A percentile compares a stretch with the other conserved stretches of the same genome.
Conservation (phyloP, 2,329 filamentous ascomycete genomes). For the Aspergillus spinulosporus region DNA sequence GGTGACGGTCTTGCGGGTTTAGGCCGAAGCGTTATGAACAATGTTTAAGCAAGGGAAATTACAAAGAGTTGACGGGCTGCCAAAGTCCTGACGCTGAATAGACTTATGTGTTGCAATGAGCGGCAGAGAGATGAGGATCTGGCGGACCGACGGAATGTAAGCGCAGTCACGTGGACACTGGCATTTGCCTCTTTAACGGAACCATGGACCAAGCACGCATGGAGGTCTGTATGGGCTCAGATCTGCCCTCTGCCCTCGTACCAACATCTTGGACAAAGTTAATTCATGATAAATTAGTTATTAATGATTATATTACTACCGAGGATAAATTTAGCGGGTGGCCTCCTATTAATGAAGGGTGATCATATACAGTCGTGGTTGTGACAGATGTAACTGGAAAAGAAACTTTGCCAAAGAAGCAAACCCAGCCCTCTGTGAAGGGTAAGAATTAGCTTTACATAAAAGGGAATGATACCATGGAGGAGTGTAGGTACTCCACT, state of each 20-base stretch:
- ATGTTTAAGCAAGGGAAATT: not conserved
- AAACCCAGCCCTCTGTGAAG: not conserved
- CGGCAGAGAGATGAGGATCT: not conserved
- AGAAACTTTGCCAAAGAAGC: not conserved
- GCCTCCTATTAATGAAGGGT: slow-evolving; percentile 22
- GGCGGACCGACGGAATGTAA: slow-evolving; percentile 6
- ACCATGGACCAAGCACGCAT: not conserved
- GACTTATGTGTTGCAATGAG: not conserved
- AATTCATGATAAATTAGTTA: no score
- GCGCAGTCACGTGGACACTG: slow-evolving; percentile 19
- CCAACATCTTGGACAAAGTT: no score
- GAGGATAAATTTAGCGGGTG: not conserved
- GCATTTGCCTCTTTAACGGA: slow-evolving; percentile 16
- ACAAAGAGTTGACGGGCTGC: not conserved
- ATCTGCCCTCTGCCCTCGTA: no score
- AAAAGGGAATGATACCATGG: not conserved
- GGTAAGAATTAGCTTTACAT: slow-evolving; percentile 12
- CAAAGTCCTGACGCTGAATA: no score
- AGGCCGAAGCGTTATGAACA: not conserved
- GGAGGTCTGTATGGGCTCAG: no score
- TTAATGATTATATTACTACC: no score
- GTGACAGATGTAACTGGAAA: not conserved
- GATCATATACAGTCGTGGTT: slow-evolving; percentile 24
- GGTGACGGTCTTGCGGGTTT: not conserved
- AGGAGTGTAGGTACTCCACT: not conserved